Evolutionary conservation across 768 basidiomycete species (phyloP), one percentile per base, ranked within the genome.

Genomic region (Suillus spraguei): DNA sequence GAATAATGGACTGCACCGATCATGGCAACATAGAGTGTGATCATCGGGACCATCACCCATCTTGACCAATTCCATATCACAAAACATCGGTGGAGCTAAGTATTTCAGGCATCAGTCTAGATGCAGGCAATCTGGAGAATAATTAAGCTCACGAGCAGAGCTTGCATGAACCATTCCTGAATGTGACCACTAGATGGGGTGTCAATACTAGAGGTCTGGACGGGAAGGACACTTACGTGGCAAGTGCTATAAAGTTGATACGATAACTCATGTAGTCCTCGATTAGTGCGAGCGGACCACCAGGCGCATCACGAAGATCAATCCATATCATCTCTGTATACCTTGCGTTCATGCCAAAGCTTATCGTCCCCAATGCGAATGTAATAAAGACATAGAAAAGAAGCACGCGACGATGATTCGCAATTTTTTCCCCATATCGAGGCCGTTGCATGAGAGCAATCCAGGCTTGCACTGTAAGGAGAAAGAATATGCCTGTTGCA

Each of bases 261-360:
- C 24, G 56, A 42, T 58, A 41, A 41, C 6, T 20, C 38, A 58
- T 17, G 17, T 58, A 39, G 17, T 8, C 9, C n/a, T 58, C 39
- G 3, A 58, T 58, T 16, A 58, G 17, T 6, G 24, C 28, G 6
- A 20, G 24, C 17, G 56, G 56, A n/a, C 56, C 56, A 20, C 56
- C 56, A 24, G 56, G 56, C 11, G 56, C 17, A 4, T 58, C 55
- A 47, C 72, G 72, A 22, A 66, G 17, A 53, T 71, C 72, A 35
- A 73, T 70, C 56, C 44, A 73, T 1, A 70, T 65, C 72, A 66
- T 61, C 53, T 73, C 59, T 49, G 59, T 71, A 49, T 67, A 71
- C 22, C 64, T 70, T 7, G 63, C 64, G 16, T 69, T 64, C 1
- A 38, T 47, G 5, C 49, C 71, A 46, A 71, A 59, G 8, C 64